phyloP scores from a whole-genome alignment of 345 rosid genomes.

The Mallotus nudiflorus region DNA sequence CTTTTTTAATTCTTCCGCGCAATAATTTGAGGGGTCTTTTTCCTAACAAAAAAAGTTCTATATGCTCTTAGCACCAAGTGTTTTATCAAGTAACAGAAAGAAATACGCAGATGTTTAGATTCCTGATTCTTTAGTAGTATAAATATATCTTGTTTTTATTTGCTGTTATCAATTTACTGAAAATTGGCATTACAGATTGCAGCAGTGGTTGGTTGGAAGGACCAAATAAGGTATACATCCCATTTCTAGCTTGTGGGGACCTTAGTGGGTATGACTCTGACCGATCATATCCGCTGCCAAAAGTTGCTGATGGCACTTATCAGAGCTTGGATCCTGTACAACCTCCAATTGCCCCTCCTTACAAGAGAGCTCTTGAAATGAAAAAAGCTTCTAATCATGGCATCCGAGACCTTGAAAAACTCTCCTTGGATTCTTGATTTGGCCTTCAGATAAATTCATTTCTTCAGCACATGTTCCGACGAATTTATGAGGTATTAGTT shows the following conservation, averaged over 20 bases:
- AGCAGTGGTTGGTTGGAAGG: constrained; percentile 92
- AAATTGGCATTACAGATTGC: constrained; percentile 57
- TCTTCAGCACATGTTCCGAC: constrained; percentile 21
- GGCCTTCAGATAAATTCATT: not conserved
- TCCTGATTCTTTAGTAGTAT: too few relatives aligned
- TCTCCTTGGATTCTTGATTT: constrained; percentile 42
- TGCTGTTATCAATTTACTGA: not conserved
- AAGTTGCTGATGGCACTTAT: constrained; percentile 68
- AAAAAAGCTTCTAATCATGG: constrained; percentile 83
- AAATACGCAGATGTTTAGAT: too few relatives aligned
- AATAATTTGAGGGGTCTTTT: not conserved
- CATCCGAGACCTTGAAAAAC: constrained; percentile 41
- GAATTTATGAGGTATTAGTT: constrained; percentile 16
- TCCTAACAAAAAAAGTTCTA: too few relatives aligned
- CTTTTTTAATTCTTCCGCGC: too few relatives aligned
- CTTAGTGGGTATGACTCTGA: constrained; percentile 89
- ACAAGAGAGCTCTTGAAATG: constrained; percentile 82
- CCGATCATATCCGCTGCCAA: constrained; percentile 82
- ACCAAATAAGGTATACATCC: constrained; percentile 86
- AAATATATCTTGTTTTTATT: not conserved
- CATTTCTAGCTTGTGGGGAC: constrained; percentile 89
- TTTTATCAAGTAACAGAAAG: too few relatives aligned
- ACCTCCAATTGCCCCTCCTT: constrained; percentile 93
- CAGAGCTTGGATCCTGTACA: constrained; percentile 90
- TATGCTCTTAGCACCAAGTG: too few relatives aligned